Conservation (phyloP, 371 early-diverging fungal genomes). For the Globomyces sp. region DNA sequence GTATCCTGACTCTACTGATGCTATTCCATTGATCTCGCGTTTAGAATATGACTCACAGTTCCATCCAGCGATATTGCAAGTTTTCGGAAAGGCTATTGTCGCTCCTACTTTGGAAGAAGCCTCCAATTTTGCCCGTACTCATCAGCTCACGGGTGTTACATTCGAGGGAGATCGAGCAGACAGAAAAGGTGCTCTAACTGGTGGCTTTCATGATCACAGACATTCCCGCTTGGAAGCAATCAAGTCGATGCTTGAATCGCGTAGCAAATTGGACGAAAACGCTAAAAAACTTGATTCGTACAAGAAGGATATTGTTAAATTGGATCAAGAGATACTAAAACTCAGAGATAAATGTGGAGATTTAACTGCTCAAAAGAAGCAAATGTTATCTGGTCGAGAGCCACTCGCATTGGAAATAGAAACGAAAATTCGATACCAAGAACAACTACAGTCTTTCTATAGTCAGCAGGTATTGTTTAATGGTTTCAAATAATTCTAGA, state of each 20-base stretch:
- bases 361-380: constrained; percentile 18
- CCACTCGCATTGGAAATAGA: constrained; percentile 2
- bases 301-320: constrained; percentile 48
- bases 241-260: constrained; percentile 36
- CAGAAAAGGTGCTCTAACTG: constrained; percentile 88
- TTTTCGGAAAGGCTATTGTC: constrained; percentile 90
- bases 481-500: too few relatives aligned
- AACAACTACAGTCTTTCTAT: too few relatives aligned
- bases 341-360: constrained; percentile 35
- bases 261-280: constrained; percentile 49
- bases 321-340: constrained; percentile 72
- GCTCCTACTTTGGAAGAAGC: constrained; percentile 86
- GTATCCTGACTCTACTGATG: constrained; percentile 73
- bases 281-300: constrained; percentile 44
- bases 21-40: constrained; percentile 78
- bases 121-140: constrained; percentile 70
- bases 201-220: constrained; percentile 82
- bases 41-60: constrained; percentile 63
- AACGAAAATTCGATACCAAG: background rate
- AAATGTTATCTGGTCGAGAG: constrained; percentile 5
- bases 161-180: constrained; percentile 91
- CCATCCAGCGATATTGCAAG: constrained; percentile 26
- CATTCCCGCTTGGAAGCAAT: constrained; percentile 77
- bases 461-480: too few relatives aligned
- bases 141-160: constrained; percentile 82